Conservation (phyloP, 2,329 filamentous ascomycete species). For the Nothophoma quercina region DNA sequence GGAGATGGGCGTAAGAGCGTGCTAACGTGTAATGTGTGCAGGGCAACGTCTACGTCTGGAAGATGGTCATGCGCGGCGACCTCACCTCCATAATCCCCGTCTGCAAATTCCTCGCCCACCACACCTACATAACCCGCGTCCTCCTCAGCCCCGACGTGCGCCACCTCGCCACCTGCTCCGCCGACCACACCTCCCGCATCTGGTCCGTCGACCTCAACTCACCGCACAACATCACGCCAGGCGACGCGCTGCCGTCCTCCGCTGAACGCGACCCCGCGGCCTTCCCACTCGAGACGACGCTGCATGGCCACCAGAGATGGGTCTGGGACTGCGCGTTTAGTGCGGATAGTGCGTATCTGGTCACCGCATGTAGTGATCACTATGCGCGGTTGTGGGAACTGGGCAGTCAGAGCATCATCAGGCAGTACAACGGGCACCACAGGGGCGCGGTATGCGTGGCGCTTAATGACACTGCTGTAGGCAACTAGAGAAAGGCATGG, state of each 20-base stretch:
- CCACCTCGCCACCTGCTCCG: conserved; percentile 91
- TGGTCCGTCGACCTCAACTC: conserved; percentile 78
- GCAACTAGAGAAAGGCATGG: conserved; percentile 30
- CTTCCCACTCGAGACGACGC: conserved; percentile 83
- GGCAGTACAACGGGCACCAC: conserved; percentile 95
- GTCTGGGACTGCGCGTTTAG: conserved; percentile 98
- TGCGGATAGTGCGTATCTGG: conserved; percentile 89
- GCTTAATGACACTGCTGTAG: conserved; percentile 73
- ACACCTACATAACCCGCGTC: conserved; percentile 90
- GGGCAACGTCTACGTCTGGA: conserved; percentile 98
- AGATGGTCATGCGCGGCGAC: conserved; percentile 83
- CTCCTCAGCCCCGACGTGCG: conserved; percentile 92
- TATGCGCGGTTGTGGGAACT: conserved; percentile 94
- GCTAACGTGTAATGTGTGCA: conserved; percentile 53
- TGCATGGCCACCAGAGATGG: conserved; percentile 92
- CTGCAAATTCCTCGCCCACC: conserved; percentile 88
- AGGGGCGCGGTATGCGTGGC: conserved; percentile 91
- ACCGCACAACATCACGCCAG: conserved; percentile 45
- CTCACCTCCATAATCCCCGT: conserved; percentile 85
- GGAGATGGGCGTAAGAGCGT: neutral
- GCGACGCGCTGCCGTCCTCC: conserved; percentile 42
- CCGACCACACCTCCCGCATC: conserved; percentile 94
- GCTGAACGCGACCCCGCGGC: conserved; percentile 58
- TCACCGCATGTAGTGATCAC: conserved; percentile 92
- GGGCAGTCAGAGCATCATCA: conserved; percentile 83